Evolutionary conservation across 2,329 filamentous ascomycete genomes (phyloP).

Genomic region (Ambrosiella xylebori): DNA sequence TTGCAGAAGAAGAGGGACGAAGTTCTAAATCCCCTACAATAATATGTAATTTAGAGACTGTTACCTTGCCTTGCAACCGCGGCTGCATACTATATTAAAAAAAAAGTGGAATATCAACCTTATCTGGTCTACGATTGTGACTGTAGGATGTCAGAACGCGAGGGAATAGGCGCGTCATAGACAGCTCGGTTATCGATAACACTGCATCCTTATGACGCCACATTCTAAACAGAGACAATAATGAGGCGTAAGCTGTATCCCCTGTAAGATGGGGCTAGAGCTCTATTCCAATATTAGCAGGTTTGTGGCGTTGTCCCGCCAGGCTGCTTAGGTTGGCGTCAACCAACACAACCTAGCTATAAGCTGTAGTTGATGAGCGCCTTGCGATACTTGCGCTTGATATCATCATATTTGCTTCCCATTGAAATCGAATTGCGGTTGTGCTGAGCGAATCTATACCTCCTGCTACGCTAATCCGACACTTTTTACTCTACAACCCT

Average conservation of each 20-base stretch:
- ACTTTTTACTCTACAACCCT: neutral
- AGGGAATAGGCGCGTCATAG: constrained; percentile 3
- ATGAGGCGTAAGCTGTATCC: neutral
- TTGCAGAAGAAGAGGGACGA: neutral
- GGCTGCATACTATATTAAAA: neutral
- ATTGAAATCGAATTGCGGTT: neutral
- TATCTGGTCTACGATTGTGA: neutral
- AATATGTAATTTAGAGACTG: neutral
- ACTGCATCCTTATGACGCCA: neutral
- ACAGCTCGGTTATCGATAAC: neutral
- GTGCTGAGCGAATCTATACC: no score
- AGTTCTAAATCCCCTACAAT: neutral
- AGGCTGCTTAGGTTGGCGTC: constrained; percentile 13
- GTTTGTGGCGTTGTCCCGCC: constrained; percentile 8
- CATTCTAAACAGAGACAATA: neutral
- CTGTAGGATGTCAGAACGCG: constrained; percentile 7
- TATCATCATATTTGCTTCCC: neutral
- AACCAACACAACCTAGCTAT: constrained; percentile 6
- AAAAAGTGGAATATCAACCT: neutral
- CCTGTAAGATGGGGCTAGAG: constrained; percentile 18
- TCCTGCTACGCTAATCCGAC: neutral
- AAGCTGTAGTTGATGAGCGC: neutral
- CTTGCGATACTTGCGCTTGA: neutral
- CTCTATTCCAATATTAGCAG: constrained; percentile 6
- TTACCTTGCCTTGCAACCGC: constrained; percentile 7